Evolutionary conservation across 208 protist genomes (phyloP), one percentile per base, ranked within the genome.

Genomic region (Leishmania braziliensis): DNA sequence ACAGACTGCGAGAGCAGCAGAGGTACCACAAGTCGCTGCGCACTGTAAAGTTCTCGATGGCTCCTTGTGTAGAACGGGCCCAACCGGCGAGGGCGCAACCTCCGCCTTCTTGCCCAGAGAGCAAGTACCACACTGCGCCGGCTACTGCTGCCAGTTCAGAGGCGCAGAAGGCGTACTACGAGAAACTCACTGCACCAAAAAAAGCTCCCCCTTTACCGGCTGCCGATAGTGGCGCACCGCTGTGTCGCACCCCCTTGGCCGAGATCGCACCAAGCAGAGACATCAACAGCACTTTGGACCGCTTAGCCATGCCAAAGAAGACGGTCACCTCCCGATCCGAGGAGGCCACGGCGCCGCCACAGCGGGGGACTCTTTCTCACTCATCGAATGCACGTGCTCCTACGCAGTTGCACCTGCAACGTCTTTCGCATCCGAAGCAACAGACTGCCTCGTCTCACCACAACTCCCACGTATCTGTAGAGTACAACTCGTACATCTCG

Each of bases 401-500:
- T 73, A 62, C 48, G 73, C 62, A 51, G 18, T 39, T 20, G 16
- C 29, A 63, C 6, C n/a, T 91, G n/a, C 60, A 85, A 73, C 85
- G 85, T 18, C 81, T 91, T 12, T 36, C 88, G 26, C 82, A 85
- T 62, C 83, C 85, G 10, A 80, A 84, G 75, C 66, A 51, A 12
- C 63, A 39, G 63, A 48, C 54, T 33, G 10, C 43, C 3, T 62
- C 76, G n/a, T 9, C 54, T 36, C 81, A 77, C 68, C 56, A 33
- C 20, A 72, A 82, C n/a, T 23, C 66, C 18, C 33, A 33, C 54
- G 78, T 63, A 36, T 2, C 74, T 43, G 73, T 36, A 46, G 74
- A 65, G 66, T 69, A 60, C 43, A 60, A 69, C 48, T 53, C 62
- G 23, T 71, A 68, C 65, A 50, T 14, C 33, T 33, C 83, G 10